phyloP scores from a whole-genome alignment of 78 protist genomes.

The Cyanophora paradoxa region DNA sequence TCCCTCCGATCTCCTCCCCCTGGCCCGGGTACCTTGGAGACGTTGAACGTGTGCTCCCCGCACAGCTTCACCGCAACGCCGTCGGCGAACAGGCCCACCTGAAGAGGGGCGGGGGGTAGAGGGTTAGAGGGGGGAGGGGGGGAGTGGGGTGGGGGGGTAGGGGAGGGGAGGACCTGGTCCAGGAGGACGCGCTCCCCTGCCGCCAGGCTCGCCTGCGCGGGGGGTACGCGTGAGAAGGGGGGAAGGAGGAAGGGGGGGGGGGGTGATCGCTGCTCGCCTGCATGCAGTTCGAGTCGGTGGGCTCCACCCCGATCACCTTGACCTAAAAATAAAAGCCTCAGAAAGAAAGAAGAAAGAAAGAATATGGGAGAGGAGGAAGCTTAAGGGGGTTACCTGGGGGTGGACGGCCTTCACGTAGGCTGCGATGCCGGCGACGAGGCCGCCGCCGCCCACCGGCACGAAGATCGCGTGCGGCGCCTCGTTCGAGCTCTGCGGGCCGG shows the following conservation, averaged over 20 bases:
- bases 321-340: background rate
- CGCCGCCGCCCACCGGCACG: constrained; percentile 61
- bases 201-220: background rate
- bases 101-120: background rate
- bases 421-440: constrained; percentile 47
- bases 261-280: no score
- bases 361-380: background rate
- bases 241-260: no score
- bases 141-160: no score
- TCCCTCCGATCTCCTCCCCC: no score
- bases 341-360: background rate
- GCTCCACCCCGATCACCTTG: constrained; percentile 60
- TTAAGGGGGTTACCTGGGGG: no score
- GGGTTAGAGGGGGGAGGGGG: no score
- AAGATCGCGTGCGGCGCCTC: constrained; percentile 36
- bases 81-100: constrained; percentile 48
- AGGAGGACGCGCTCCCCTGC: background rate
- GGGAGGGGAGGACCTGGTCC: background rate
- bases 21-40: constrained; percentile 26
- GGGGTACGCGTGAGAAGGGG: no score
- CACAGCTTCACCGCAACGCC: constrained; percentile 61
- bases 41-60: constrained; percentile 37
- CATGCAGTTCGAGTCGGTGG: constrained; percentile 48
- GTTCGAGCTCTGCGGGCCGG: constrained; percentile 9
- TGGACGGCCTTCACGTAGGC: constrained; percentile 47